Base-by-base conservation (phyloP, 371 early-diverging fungal genomes). In the Zancudomyces culisetae region DNA sequence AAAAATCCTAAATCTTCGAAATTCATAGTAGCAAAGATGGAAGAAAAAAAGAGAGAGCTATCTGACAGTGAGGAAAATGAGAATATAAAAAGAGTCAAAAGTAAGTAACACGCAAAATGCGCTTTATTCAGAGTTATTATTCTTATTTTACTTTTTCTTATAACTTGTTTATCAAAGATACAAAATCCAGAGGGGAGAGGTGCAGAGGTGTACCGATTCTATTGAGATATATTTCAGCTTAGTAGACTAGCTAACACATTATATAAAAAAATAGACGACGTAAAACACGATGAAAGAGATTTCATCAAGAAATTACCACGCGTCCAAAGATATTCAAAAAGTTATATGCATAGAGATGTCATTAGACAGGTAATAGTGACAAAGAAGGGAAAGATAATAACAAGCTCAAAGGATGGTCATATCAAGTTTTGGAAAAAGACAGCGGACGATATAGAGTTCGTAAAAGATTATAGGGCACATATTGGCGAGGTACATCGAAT, bases 371-470 rank as follows among this genome's bases (percentile, higher is more conserved):
- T 88, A 4, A 73, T 68, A 1, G 75, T 84, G 18, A 80, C 92
- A 19, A 72, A 66, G 42, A 83, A 83, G 12, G 91, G 91, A 56
- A 95, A 92, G 60, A 60, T 97, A 39, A 74, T 97, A 42, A 97
- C 98, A 0, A 79, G 90, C 0, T 92, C 93, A 0, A 72, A 80
- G 2, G 95, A 97, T 67, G 98, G 98, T 0, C 91, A 90, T 60
- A 76, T 97, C 19, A 97, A 97, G 64, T 95, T 95, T 57, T 97
- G 98, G 98, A 93, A 94, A 62, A 93, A 92, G 71, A 80, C 84
- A n/a, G 78, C 74, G 3, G 69, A 70, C 30, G 94, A 91, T 19
- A 82, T 96, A 48, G 95, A 94, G 64, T 97, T 97, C 71, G 94
- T 94, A 30, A 97, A 97, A 70, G 88, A 91, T 60, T 97, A 80